Evolutionary conservation across 106 monocot species (phyloP), one percentile per base, ranked within the genome.

Genomic region (Vanilla planifolia): DNA sequence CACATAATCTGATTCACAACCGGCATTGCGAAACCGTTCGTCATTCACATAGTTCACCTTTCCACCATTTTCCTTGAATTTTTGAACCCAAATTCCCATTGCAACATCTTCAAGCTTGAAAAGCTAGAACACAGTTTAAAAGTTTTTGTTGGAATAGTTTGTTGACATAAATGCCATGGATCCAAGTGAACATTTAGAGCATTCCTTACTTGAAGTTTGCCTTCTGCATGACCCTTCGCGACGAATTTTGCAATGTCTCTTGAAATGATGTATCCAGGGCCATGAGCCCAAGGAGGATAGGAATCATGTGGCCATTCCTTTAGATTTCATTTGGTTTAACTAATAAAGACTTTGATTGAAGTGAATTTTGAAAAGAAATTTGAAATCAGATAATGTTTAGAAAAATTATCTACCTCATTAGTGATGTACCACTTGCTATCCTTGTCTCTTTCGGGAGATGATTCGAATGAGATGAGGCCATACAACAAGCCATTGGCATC

Each of bases 241-340:
- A 96, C 51, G 69, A 90, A 90, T 47, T 96, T 79, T 2, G 95
- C 95, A 70, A 96, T 86, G 63, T 96, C 90, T 43, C 72, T 67
- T 25, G 95, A 90, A 27, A 96, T 73, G 19, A 96, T 70, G 65
- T 96, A 96, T 63, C 95, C 95, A 36, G 95, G 90, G 56, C 95
- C 95, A 84, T 96, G 90, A 48, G 95, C 95, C 95, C 95, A 96
- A 34, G 95, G 90, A 50, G 95, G 95, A 72, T 96, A 90, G 11
- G 51, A 47, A 41, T 73, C 76, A 67, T 72, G 50, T 17, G 90
- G 79, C 90, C 95, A 96, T 76, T 96, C 95, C 95, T 94, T 33
- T 40, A 19, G 13, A 44, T 50, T 4, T 25, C 17, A 50, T n/a
- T 25, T 50, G 50, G 20, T 22, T n/a, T 50, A 16, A 42, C 42